Evolutionary conservation across 1,284 basidiomycete genomes (phyloP).

Genomic region (Sporisorium graminicola): DNA sequence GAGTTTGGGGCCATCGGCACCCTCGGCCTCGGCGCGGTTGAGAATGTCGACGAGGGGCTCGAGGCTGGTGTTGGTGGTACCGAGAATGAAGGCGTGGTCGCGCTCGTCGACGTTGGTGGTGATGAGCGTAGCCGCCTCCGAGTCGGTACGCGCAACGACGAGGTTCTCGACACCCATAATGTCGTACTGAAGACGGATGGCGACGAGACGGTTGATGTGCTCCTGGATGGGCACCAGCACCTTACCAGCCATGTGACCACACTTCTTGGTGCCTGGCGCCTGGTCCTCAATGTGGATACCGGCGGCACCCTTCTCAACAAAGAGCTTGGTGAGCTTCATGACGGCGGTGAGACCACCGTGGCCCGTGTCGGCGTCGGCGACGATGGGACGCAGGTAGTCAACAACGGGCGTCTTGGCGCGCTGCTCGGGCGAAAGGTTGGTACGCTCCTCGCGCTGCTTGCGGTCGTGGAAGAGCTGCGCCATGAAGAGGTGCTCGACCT

Average conservation of each 20-base stretch:
- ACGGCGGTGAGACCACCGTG: constrained; percentile 93
- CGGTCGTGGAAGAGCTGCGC: constrained; percentile 78
- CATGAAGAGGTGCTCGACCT: constrained; percentile 77
- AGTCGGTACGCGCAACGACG: constrained; percentile 81
- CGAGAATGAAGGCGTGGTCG: constrained; percentile 96
- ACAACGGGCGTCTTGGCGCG: constrained; percentile 70
- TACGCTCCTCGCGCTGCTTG: constrained; percentile 73
- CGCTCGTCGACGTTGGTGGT: constrained; percentile 96
- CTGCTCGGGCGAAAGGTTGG: constrained; percentile 79
- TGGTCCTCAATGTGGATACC: constrained; percentile 93
- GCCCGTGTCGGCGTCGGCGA: constrained; percentile 74
- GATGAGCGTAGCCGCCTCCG: constrained; percentile 94
- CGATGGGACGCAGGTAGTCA: constrained; percentile 71
- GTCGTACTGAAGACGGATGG: constrained; percentile 82
- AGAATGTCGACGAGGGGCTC: constrained; percentile 83
- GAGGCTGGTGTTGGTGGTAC: constrained; percentile 81
- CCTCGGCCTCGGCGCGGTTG: constrained; percentile 83
- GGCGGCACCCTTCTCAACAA: constrained; percentile 89
- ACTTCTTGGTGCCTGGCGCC: constrained; percentile 83
- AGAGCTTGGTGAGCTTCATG: constrained; percentile 94
- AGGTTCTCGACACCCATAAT: constrained; percentile 84
- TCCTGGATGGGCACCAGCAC: constrained; percentile 78
- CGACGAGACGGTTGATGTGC: constrained; percentile 83
- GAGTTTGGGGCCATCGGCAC: constrained; percentile 83
- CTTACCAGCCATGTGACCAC: constrained; percentile 79